Evolutionary conservation across 2,329 filamentous ascomycete species (phyloP).

Genomic region (Claviceps sp.): DNA sequence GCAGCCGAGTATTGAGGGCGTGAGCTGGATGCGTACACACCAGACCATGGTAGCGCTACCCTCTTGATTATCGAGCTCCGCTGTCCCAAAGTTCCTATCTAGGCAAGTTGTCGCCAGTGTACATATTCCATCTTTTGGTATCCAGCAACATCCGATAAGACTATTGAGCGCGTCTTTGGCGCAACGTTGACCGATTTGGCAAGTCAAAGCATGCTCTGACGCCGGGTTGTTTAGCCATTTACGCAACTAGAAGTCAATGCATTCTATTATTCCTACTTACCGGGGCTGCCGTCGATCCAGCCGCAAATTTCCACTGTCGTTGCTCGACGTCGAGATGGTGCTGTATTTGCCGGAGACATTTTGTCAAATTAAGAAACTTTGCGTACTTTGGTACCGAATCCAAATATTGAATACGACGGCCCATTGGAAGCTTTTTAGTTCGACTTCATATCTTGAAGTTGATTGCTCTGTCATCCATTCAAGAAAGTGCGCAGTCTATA

Average conservation of each 20-base stretch:
- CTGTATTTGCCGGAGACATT: background rate
- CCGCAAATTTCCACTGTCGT: slow-evolving; percentile 8
- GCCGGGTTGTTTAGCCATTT: background rate
- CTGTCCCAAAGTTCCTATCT: slow-evolving; percentile 1
- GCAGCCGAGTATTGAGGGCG: background rate
- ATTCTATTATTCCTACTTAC: background rate
- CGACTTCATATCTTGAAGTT: background rate
- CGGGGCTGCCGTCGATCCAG: slow-evolving; percentile 10
- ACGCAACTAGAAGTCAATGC: background rate
- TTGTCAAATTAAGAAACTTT: background rate
- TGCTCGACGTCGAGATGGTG: background rate
- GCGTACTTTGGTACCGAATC: background rate
- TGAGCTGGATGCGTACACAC: background rate
- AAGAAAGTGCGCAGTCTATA: background rate
- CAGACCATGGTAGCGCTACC: slow-evolving; percentile 4
- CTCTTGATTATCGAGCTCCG: background rate
- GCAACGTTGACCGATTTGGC: slow-evolving; percentile 10
- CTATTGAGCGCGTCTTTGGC: slow-evolving; percentile 7
- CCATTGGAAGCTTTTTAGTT: background rate
- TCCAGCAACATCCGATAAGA: slow-evolving; percentile 12
- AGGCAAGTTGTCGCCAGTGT: slow-evolving; percentile 9
- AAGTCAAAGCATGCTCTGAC: slow-evolving; percentile 10
- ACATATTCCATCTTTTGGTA: slow-evolving; percentile 3
- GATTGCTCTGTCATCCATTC: background rate
- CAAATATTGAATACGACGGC: background rate